phyloP scores from a whole-genome alignment of 2,329 filamentous ascomycete species.

The Alternaria longipes region DNA sequence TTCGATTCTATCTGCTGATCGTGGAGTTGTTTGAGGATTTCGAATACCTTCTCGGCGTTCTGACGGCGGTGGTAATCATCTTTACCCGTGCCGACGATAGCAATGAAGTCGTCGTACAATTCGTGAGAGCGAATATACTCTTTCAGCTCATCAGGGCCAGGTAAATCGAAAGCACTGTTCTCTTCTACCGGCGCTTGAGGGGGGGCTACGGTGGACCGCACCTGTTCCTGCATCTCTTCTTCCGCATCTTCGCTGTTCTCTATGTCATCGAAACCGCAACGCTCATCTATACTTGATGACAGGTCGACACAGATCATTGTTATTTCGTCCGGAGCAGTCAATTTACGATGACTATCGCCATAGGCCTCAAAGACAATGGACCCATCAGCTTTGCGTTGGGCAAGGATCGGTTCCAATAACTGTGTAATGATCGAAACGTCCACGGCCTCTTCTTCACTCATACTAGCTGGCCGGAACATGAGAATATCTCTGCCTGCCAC shows the following conservation, averaged over 20 bases:
- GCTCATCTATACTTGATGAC: slow-evolving; percentile 42
- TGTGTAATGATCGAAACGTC: slow-evolving; percentile 50
- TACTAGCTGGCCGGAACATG: slow-evolving; percentile 44
- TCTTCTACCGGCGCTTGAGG: neutral
- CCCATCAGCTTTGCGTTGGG: slow-evolving; percentile 42
- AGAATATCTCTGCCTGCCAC: slow-evolving; percentile 44
- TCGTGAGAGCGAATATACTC: slow-evolving; percentile 34
- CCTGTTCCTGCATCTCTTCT: neutral
- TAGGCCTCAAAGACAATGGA: slow-evolving; percentile 47
- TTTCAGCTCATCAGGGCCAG: slow-evolving; percentile 37
- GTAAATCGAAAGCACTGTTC: slow-evolving; percentile 9
- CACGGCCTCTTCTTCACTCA: slow-evolving; percentile 37
- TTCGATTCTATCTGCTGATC: slow-evolving; percentile 15
- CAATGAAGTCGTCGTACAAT: slow-evolving; percentile 40
- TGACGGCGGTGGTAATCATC: slow-evolving; percentile 9
- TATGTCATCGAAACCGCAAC: slow-evolving; percentile 45
- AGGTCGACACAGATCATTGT: slow-evolving; percentile 50
- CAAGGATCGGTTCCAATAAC: slow-evolving; percentile 45
- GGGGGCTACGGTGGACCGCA: neutral
- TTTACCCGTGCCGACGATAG: slow-evolving; percentile 24
- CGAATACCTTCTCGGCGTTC: slow-evolving; percentile 29
- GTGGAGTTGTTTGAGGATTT: slow-evolving; percentile 22
- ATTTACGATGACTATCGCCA: slow-evolving; percentile 37
- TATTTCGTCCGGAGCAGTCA: slow-evolving; percentile 47
- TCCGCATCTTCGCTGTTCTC: slow-evolving; percentile 27